A percentile compares a stretch with the other conserved stretches of the same genome.
Conservation (phyloP, 129 eudicot genomes). For the Saussurea involucrata region DNA sequence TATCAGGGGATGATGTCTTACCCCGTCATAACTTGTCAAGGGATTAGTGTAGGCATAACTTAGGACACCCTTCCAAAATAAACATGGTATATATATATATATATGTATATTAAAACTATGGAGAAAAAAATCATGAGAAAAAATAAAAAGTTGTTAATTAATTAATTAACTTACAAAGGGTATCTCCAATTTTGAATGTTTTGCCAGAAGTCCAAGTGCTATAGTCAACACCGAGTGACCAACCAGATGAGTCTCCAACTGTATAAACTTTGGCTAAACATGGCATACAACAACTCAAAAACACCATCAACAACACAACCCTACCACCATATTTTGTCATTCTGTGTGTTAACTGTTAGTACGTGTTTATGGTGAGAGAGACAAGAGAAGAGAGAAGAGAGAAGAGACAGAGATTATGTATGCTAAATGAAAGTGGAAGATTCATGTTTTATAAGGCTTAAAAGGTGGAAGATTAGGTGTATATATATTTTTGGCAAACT, state of each 20-base stretch:
- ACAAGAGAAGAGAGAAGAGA: neutral
- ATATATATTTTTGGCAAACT: neutral
- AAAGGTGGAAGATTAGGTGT: neutral
- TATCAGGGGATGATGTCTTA: too few relatives aligned
- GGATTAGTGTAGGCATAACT: too few relatives aligned
- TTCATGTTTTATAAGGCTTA: neutral
- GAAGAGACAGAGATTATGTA: neutral
- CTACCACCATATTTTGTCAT: neutral
- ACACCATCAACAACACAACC: conserved; percentile 14
- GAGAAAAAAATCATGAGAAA: neutral
- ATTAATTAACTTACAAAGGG: conserved; percentile 39
- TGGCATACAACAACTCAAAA: conserved; percentile 11
- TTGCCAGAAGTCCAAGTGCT: conserved; percentile 58
- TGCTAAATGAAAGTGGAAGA: neutral
- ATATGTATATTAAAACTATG: neutral
- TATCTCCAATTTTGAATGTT: conserved; percentile 54
- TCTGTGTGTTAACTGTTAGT: conserved; percentile 3
- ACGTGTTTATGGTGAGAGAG: neutral
- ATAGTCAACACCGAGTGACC: conserved; percentile 56
- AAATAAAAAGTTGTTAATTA: neutral
- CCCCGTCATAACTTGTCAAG: too few relatives aligned
- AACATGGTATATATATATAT: too few relatives aligned
- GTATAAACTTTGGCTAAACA: conserved; percentile 47
- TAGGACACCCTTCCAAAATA: too few relatives aligned
- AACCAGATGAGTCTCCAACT: conserved; percentile 65